These are phyloP conservation scores for Leersia perrieri DNA, from an alignment of 176 grass and related monocot genomes.

Conservation along the genomic window DNA sequence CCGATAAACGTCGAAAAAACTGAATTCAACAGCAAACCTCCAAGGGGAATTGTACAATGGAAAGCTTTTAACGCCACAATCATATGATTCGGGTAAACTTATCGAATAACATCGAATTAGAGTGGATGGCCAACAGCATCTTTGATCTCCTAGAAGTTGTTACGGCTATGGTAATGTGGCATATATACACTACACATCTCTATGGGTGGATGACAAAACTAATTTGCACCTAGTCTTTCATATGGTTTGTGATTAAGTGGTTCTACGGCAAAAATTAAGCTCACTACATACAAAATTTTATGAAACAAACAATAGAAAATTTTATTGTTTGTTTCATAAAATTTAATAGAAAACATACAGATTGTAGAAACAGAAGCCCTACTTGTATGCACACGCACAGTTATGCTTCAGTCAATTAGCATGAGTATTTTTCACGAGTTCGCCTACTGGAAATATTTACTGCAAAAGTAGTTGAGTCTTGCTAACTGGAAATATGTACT, in stretches of 20 bases:
- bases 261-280: slow-evolving; percentile 1
- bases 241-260: background rate
- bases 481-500: background rate
- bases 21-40: background rate
- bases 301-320: background rate
- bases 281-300: background rate
- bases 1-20: background rate
- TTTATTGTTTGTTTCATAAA: no score
- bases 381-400: background rate
- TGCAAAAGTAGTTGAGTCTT: background rate
- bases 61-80: background rate
- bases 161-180: slow-evolving; percentile 30
- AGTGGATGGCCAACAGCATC: slow-evolving; percentile 16
- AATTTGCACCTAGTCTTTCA: background rate
- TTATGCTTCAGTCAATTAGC: background rate
- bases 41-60: background rate
- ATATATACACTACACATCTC: slow-evolving; percentile 51
- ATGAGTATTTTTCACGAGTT: background rate
- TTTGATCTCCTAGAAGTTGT: slow-evolving; percentile 20
- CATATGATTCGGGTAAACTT: slow-evolving; percentile 37
- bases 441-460: background rate
- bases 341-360: no score
- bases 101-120: slow-evolving; percentile 30
- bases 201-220: background rate
- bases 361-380: no score